Percentiles rank a stretch among this genome's conserved stretches.
Conservation (phyloP, 768 basidiomycete genomes). For the Amanita rubescens region DNA sequence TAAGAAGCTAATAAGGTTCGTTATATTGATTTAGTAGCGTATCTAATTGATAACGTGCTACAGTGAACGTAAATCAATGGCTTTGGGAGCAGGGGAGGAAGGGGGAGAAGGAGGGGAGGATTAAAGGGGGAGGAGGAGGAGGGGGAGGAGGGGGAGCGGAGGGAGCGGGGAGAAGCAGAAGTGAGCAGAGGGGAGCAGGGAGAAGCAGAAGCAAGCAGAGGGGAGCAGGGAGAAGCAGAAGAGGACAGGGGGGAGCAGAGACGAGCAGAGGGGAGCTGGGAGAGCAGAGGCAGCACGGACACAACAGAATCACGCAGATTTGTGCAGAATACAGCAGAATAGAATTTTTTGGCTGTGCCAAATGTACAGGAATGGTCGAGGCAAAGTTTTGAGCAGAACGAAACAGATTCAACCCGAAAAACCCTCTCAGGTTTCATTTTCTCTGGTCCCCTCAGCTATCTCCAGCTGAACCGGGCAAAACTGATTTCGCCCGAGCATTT, state of each 20-base stretch:
- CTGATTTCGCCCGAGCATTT: background rate
- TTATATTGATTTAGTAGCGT: background rate
- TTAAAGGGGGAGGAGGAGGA: background rate
- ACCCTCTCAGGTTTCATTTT: background rate
- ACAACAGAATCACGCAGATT: background rate
- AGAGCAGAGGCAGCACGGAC: background rate
- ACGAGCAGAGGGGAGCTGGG: background rate
- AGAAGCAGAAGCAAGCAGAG: background rate
- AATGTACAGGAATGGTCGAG: background rate
- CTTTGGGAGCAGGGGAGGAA: background rate
- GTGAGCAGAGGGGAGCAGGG: background rate
- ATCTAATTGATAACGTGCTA: background rate
- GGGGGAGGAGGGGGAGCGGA: background rate
- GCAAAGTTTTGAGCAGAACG: background rate
- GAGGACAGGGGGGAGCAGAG: background rate
- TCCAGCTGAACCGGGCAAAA: background rate
- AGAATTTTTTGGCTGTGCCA: background rate
- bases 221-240: too few relatives aligned
- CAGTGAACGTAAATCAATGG: background rate
- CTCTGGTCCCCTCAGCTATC: background rate
- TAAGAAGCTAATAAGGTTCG: background rate
- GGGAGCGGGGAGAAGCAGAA: background rate
- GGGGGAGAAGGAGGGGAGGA: background rate
- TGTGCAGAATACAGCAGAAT: background rate
- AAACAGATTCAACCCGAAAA: background rate